Evolutionary conservation across 2,329 filamentous ascomycete species (phyloP).

Genomic region (Penicillium brasilianum): DNA sequence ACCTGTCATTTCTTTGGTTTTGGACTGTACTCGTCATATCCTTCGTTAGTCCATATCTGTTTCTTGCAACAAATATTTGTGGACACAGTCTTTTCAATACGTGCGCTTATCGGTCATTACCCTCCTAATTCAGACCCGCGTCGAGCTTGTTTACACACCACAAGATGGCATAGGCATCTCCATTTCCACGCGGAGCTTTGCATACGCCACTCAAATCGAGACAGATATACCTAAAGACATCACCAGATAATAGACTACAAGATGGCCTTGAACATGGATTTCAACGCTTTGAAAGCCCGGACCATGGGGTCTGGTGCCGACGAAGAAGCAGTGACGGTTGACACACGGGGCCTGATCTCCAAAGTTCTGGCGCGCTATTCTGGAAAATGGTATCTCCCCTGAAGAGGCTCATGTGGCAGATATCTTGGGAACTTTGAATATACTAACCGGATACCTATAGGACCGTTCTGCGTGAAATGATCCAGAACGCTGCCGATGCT

Average conservation of each 20-base stretch:
- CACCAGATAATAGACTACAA: constrained; percentile 15
- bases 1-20: not conserved
- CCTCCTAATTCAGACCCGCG: not conserved
- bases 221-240: not conserved
- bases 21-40: not conserved
- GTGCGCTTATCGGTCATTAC: constrained; percentile 1
- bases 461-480: constrained; percentile 81
- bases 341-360: constrained; percentile 94
- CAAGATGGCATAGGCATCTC: constrained; percentile 15
- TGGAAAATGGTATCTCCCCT: constrained; percentile 79
- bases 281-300: constrained; percentile 76
- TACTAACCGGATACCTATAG: constrained; percentile 32
- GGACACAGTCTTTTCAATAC: not conserved
- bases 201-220: constrained; percentile 1
- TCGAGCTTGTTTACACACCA: constrained; percentile 3
- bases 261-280: constrained; percentile 73
- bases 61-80: not conserved
- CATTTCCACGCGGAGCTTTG: constrained; percentile 6
- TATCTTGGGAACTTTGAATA: not conserved
- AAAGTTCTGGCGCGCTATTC: constrained; percentile 97
- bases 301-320: constrained; percentile 85
- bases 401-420: not conserved
- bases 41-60: not conserved
- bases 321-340: constrained; percentile 97
- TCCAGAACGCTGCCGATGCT: constrained; percentile 98